These are phyloP conservation scores for Aureobasidium pullulans DNA, from an alignment of 2,329 filamentous ascomycete genomes.

Conservation along the genomic window DNA sequence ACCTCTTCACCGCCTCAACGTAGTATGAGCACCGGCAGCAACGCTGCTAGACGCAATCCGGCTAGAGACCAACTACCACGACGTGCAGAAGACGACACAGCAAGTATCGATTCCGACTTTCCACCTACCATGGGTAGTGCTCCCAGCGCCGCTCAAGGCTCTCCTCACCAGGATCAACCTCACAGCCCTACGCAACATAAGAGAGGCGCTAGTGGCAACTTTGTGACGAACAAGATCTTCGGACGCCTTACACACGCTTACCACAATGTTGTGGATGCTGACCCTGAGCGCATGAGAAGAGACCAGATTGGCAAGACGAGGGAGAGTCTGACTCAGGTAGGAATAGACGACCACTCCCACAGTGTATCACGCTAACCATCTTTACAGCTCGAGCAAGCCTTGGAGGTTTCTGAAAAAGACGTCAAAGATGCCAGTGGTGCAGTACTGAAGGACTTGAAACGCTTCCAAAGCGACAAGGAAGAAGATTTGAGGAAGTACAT, in stretches of 20 bases:
- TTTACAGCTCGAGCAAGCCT: conserved; percentile 75
- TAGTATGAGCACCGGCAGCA: conserved; percentile 43
- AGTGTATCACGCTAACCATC: background rate
- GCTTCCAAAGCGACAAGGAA: conserved; percentile 94
- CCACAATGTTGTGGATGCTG: conserved; percentile 91
- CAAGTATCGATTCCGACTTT: conserved; percentile 77
- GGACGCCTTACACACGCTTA: conserved; percentile 92
- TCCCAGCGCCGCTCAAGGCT: conserved; percentile 68
- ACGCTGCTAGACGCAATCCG: conserved; percentile 30
- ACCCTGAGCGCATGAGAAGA: conserved; percentile 83
- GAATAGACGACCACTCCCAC: conserved; percentile 12
- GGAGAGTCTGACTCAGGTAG: conserved; percentile 65
- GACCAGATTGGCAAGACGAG: conserved; percentile 94
- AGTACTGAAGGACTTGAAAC: conserved; percentile 79
- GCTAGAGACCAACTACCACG: conserved; percentile 29
- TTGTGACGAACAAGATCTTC: conserved; percentile 88
- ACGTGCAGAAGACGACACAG: conserved; percentile 24
- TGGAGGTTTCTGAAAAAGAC: conserved; percentile 80
- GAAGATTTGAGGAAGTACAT: conserved; percentile 90
- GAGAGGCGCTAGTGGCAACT: conserved; percentile 72
- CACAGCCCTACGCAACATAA: conserved; percentile 48
- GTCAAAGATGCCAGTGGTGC: conserved; percentile 87
- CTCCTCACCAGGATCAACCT: conserved; percentile 41
- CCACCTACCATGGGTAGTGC: conserved; percentile 66
- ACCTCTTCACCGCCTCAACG: conserved; percentile 52